A percentile compares a stretch with the other conserved stretches of the same genome.
Evolutionary conservation across 352 stramenopile genomes (phyloP).

Genomic region (Thraustochytrium striatum): DNA sequence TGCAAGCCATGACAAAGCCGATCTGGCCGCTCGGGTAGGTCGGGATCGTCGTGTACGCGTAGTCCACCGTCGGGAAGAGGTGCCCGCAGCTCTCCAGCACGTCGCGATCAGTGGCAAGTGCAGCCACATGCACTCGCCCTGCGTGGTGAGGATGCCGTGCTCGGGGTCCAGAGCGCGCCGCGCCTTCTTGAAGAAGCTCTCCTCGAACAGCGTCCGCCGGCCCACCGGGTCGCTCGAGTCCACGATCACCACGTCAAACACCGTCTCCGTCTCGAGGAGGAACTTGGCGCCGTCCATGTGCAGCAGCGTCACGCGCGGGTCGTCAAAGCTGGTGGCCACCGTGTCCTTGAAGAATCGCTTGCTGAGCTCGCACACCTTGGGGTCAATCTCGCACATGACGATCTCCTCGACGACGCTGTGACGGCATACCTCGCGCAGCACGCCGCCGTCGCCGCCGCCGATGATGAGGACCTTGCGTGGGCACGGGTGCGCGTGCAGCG

Average conservation of each 20-base stretch:
- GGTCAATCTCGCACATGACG: conserved; percentile 92
- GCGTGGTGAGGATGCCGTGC: conserved; percentile 70
- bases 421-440: conserved; percentile 89
- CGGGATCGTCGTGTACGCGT: conserved; percentile 97
- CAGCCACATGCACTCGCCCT: conserved; percentile 97
- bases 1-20: conserved; percentile 83
- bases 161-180: conserved; percentile 69
- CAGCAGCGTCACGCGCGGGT: conserved; percentile 84
- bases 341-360: conserved; percentile 85
- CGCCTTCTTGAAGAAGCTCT: conserved; percentile 90
- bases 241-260: conserved; percentile 95
- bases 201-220: conserved; percentile 87
- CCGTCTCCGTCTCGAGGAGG: conserved; percentile 62
- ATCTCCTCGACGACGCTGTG: conserved; percentile 91
- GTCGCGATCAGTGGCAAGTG: conserved; percentile 93
- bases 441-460: conserved; percentile 93
- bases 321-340: conserved; percentile 87
- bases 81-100: conserved; percentile 80
- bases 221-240: conserved; percentile 92
- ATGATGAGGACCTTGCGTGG: conserved; percentile 95
- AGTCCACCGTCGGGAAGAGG: conserved; percentile 91
- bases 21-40: conserved; percentile 99
- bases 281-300: conserved; percentile 83
- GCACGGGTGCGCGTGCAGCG: conserved; percentile 88
- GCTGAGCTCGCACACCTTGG: conserved; percentile 89